These are phyloP conservation scores for Pittosporum tobira DNA, from an alignment of 129 eudicot genomes.

Conservation along the genomic window DNA sequence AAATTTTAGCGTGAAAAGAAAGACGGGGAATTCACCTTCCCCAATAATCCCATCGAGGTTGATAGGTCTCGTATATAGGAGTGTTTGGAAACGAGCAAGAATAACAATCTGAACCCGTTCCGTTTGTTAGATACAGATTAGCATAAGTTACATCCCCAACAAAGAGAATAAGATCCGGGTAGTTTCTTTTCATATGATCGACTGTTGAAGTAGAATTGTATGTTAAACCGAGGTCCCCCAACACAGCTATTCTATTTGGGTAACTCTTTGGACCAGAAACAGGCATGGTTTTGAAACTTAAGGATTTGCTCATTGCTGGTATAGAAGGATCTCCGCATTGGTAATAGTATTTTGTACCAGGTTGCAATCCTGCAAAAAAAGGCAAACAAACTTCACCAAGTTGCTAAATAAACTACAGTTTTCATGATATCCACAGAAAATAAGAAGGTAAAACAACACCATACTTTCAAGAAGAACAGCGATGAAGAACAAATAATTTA, in stretches of 20 bases:
- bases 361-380: constrained; percentile 48
- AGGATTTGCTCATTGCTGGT: constrained; percentile 50
- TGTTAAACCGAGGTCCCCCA: constrained; percentile 92
- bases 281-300: constrained; percentile 78
- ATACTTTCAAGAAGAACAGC: too few relatives aligned
- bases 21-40: constrained; percentile 74
- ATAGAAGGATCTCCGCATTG: constrained; percentile 84
- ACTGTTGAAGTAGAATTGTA: constrained; percentile 77
- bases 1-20: too few relatives aligned
- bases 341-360: constrained; percentile 55
- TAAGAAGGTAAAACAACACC: not conserved
- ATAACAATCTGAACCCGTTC: constrained; percentile 93
- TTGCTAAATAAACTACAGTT: not conserved
- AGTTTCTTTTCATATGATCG: constrained; percentile 51
- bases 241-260: constrained; percentile 57
- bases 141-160: constrained; percentile 92
- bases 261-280: constrained; percentile 44
- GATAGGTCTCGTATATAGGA: constrained; percentile 95
- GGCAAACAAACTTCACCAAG: not conserved
- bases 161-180: constrained; percentile 74
- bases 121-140: constrained; percentile 76
- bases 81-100: constrained; percentile 80
- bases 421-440: not conserved
- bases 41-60: constrained; percentile 99
- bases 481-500: not conserved